A percentile compares a stretch with the other conserved stretches of the same genome.
phyloP scores from a whole-genome alignment of 163 green algal species.

The Trebouxia gelatinosa region DNA sequence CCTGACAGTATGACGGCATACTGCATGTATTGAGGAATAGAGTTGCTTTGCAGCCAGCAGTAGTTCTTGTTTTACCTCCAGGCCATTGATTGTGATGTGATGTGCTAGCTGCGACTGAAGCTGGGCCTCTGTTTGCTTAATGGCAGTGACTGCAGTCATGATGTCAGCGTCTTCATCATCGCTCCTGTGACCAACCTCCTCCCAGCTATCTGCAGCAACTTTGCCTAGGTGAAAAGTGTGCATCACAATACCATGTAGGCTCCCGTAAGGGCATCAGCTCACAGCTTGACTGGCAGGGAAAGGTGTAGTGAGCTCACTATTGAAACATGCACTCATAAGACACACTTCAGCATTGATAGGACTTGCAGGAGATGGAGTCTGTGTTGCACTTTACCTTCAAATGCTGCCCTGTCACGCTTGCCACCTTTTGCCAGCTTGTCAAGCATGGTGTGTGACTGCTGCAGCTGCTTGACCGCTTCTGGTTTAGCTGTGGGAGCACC shows the following conservation, averaged over 20 bases:
- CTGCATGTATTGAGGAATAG: not conserved
- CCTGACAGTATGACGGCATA: not conserved
- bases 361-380: not conserved
- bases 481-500: no score
- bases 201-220: constrained; percentile 23
- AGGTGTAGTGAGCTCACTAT: not conserved
- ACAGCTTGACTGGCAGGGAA: not conserved
- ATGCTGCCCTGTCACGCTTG: constrained; percentile 11
- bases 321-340: not conserved
- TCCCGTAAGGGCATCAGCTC: constrained; percentile 7
- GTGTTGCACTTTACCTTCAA: constrained; percentile 1
- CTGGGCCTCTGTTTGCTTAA: constrained; percentile 24
- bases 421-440: not conserved
- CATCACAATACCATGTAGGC: no score
- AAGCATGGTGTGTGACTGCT: not conserved
- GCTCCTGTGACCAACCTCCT: constrained; percentile 1
- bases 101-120: constrained; percentile 39
- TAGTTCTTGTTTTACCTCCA: not conserved
- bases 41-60: not conserved
- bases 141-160: constrained; percentile 32
- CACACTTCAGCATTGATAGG: not conserved
- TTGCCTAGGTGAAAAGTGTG: no score
- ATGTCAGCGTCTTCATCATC: constrained; percentile 39
- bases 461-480: not conserved
- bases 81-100: no score